Base-by-base conservation (phyloP, 495 filamentous ascomycete species). In the Trichoderma parareesei region DNA sequence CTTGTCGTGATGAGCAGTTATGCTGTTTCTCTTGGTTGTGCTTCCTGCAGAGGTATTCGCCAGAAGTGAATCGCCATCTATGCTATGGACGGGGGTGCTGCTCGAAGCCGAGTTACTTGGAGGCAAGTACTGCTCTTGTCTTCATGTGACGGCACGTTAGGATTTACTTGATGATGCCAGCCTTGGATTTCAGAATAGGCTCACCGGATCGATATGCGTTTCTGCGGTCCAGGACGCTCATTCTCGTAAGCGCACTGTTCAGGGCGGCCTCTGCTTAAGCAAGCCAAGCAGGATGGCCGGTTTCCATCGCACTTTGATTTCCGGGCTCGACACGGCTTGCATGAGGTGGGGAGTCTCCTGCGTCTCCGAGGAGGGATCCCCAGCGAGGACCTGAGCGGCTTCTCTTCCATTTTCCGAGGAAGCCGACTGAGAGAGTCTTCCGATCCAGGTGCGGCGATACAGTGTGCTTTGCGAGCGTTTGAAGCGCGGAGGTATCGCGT, bases 301-400 rank as follows among this genome's bases (percentile, higher is more conserved):
- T 33, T 57, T 37, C 53, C 53, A 57, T 57, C 53, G 27, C 53
- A 57, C 18, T 37, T 57, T 37, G 53, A 57, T 9, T 57, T 57
- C 14, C 53, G 20, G 11, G 27, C 20, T 9, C 53, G 53, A 37
- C 53, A 57, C 3, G 53, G 53, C 20, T 9, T 20, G 18, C 53
- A 57, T 7, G 53, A 57, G 10, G 20, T 57, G 11, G 27, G 53
- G 37, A 37, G 7, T 37, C 53, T 57, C 4, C 13, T 35, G 53
- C 53, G 53, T 10, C 18, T 57, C 13, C 53, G 53, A 6, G 27
- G 53, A 7, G 53, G 20, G 4, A 57, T 37, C 1, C 3, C 53
- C 53, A 11, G 11, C 8, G 53, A 5, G 11, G 27, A 35, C 20
- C 9, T 37, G 4, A 14, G 27, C 33, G 53, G 27, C 53, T 57